Evolutionary conservation across 768 basidiomycete species (phyloP), one percentile per base, ranked within the genome.

Genomic region (Amyloporia xantha): DNA sequence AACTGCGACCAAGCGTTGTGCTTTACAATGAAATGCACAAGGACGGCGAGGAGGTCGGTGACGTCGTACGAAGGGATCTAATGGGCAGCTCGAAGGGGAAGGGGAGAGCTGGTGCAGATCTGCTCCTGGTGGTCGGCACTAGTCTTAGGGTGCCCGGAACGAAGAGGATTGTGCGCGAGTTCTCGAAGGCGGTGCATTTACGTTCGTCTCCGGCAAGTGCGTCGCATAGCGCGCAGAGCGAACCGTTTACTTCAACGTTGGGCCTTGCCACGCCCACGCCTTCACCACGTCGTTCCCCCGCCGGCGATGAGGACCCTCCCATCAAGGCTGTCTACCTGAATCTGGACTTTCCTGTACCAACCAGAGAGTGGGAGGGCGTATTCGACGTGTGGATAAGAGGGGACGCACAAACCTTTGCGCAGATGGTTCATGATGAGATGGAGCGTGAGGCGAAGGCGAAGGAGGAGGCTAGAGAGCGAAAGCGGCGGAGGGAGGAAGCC

Each of bases 351-450:
- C 90, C 90, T 1, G 79, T 83, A 7, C 90, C 90, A 3, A 82
- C 82, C 6, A 73, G 85, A 47, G 90, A 92, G 54, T 94, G 90
- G 91, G 86, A 88, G 52, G 86, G 82, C 6, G 84, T 94, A 2
- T 94, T 96, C 56, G 92, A 96, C 65, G 77, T 79, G 33, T 95
- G 91, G 88, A 65, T 92, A 47, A 81, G 91, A 57, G 91, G 92
- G 1, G 91, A 95, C 60, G 84, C 87, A 2, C 93, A 96, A 63
- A 62, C 61, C 13, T 93, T 94, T 65, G 86, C 89, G 4, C 66
- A 68, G 33, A 62, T 80, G 51, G 62, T 90, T 51, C 73, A 71
- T 51, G 70, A 70, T 20, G 84, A 82, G 65, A 71, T 86, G 27
- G 72, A 74, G 51, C 76, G 73, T 56, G 78, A 82, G 63, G 62